Conservation (phyloP, 1,284 basidiomycete species). For the Kwoniella shivajii region DNA sequence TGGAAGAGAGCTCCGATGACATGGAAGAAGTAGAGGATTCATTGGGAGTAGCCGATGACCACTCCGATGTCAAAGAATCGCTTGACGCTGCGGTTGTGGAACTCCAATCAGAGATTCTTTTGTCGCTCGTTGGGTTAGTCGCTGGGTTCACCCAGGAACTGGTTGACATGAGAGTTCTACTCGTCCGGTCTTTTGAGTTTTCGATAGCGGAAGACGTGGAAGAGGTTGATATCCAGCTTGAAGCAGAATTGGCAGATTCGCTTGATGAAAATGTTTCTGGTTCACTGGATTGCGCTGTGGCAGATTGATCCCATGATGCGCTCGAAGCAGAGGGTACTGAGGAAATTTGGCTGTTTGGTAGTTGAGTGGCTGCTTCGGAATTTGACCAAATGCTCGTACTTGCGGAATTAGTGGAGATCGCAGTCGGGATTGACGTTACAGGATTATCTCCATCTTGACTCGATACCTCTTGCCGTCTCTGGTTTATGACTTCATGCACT, state of each 20-base stretch:
- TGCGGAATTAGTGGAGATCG: background rate
- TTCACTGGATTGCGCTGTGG: background rate
- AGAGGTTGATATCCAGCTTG: background rate
- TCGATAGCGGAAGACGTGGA: background rate
- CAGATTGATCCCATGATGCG: background rate
- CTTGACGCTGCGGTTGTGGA: background rate
- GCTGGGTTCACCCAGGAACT: background rate
- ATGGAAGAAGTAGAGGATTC: background rate
- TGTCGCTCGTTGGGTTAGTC: background rate
- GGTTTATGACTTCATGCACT: background rate
- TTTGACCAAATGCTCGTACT: background rate
- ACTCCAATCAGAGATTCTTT: background rate
- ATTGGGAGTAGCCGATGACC: background rate
- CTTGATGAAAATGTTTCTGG: background rate
- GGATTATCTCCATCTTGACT: background rate
- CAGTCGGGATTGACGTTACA: background rate
- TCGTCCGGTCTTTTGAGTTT: background rate
- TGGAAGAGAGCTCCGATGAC: background rate
- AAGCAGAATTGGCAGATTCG: background rate
- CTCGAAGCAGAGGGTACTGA: background rate
- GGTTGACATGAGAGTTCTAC: background rate
- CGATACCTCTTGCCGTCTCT: background rate
- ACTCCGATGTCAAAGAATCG: background rate
- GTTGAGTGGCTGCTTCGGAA: too few relatives aligned
- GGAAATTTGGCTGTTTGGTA: too few relatives aligned